phyloP scores from a whole-genome alignment of 2,329 filamentous ascomycete genomes.

The Phialemonium atrogriseum region DNA sequence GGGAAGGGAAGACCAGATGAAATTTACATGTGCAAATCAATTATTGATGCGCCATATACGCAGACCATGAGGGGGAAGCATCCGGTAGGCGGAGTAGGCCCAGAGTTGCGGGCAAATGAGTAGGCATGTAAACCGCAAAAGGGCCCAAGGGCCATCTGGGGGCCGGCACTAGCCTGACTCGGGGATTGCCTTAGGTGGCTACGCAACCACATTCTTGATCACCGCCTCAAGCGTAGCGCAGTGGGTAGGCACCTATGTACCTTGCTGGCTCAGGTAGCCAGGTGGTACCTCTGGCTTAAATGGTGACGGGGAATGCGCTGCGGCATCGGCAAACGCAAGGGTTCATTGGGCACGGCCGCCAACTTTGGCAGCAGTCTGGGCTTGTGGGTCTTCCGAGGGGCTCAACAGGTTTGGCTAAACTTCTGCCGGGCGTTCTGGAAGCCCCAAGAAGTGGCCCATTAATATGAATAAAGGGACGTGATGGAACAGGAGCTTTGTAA shows the following conservation, averaged over 20 bases:
- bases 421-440: slow-evolving; percentile 13
- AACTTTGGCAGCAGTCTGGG: slow-evolving; percentile 4
- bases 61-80: slow-evolving; percentile 7
- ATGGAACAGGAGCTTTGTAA: slow-evolving; percentile 5
- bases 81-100: slow-evolving; percentile 12
- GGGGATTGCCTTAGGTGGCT: no score
- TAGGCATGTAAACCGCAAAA: not conserved
- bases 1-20: no score
- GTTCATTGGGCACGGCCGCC: slow-evolving; percentile 1
- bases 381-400: no score
- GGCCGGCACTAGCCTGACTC: slow-evolving; percentile 13
- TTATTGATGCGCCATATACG: slow-evolving; percentile 16
- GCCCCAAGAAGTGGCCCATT: slow-evolving; percentile 7
- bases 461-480: slow-evolving; percentile 7
- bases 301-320: no score
- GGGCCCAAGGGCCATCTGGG: no score
- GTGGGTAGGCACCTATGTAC: no score
- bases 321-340: not conserved
- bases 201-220: slow-evolving; percentile 3
- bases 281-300: no score
- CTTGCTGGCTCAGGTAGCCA: no score
- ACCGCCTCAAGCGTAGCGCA: no score
- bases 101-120: no score
- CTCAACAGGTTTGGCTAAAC: slow-evolving; percentile 13
- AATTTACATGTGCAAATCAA: slow-evolving; percentile 17